Percentiles rank a stretch among this genome's conserved stretches.
phyloP scores from a whole-genome alignment of 306 rosid genomes.

The Albizia julibrissin region DNA sequence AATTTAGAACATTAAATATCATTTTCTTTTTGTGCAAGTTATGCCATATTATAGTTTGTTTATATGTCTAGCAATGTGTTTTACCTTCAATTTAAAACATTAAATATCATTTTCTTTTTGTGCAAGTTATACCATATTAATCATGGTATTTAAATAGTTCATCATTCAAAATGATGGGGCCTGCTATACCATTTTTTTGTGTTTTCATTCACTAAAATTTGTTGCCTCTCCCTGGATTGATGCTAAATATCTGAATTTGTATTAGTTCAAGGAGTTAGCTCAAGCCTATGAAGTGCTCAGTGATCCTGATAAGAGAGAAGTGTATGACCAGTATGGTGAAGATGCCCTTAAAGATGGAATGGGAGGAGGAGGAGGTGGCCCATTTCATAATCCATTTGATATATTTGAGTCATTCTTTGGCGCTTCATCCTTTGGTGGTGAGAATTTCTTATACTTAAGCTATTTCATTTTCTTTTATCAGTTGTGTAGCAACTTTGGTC shows the following conservation, averaged over 20 bases:
- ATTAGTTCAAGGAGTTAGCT: conserved; percentile 75
- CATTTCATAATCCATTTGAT: conserved; percentile 70
- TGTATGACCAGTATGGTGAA: conserved; percentile 82
- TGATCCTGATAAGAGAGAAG: conserved; percentile 70
- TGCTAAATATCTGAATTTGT: conserved; percentile 5
- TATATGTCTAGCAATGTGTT: not conserved
- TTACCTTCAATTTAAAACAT: not conserved
- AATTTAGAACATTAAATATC: not conserved
- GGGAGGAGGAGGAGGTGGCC: conserved; percentile 57
- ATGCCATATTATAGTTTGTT: too few relatives aligned
- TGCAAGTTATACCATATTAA: not conserved
- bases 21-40: not conserved
- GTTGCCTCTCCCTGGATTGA: not conserved
- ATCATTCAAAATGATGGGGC: conserved; percentile 14
- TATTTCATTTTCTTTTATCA: conserved; percentile 3
- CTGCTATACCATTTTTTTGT: conserved; percentile 1
- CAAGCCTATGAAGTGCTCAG: conserved; percentile 84
- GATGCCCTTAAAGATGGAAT: conserved; percentile 82
- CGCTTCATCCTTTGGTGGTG: conserved; percentile 56
- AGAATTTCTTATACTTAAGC: conserved; percentile 22
- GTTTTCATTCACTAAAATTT: not conserved
- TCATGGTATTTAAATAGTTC: not conserved
- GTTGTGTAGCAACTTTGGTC: conserved; percentile 13
- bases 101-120: too few relatives aligned
- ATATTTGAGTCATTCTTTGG: conserved; percentile 71